Evolutionary conservation across 371 early-diverging fungal genomes (phyloP), one percentile per base, ranked within the genome.

Genomic region (Haplosporangium sp.): DNA sequence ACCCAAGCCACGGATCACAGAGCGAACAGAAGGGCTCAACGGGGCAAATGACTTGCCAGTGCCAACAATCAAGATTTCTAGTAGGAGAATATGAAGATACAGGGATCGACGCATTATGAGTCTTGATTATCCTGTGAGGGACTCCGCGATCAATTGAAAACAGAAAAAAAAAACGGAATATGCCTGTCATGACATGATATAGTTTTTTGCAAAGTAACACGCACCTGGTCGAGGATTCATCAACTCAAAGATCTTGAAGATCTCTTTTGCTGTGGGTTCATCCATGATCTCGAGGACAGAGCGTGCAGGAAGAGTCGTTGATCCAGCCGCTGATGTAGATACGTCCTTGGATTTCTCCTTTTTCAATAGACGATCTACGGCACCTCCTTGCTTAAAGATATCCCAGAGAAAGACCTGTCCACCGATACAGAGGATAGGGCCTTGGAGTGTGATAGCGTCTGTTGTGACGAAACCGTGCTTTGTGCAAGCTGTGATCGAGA

Each of bases 11-110:
- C 84, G 83, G 63, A 89, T 83, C 53, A 83, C 85, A 12, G 83
- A 68, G 43, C 87, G 77, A 14, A 89, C 74, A 42, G 86, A 73
- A 41, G 83, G 84, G 45, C 87, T 87, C 55, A 89, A 59, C 9
- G 86, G 89, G 3, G 83, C 76, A 69, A 89, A 87, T 13, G 82
- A 63, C 67, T 81, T 83, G 36, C 89, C 89, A 1, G 87, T 89
- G 21, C 89, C 89, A 60, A 89, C 81, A 59, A 89, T 67, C 46
- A 89, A 67, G 47, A 89, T 72, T 67, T 89, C 89, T 86, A 71
- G 20, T 12, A 51, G 13, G 5, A 55, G 23, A 20, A 1, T 29
- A 29, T 29, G 29, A 29, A 29, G 29, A 4, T 29, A 4, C 29
- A 29, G 29, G 29, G 29, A 29, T 29, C 1, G 29, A 29, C 4